Evolutionary conservation across 2,329 filamentous ascomycete species (phyloP), one percentile per base, ranked within the genome.

Genomic region (Fusarium oligoseptatum): DNA sequence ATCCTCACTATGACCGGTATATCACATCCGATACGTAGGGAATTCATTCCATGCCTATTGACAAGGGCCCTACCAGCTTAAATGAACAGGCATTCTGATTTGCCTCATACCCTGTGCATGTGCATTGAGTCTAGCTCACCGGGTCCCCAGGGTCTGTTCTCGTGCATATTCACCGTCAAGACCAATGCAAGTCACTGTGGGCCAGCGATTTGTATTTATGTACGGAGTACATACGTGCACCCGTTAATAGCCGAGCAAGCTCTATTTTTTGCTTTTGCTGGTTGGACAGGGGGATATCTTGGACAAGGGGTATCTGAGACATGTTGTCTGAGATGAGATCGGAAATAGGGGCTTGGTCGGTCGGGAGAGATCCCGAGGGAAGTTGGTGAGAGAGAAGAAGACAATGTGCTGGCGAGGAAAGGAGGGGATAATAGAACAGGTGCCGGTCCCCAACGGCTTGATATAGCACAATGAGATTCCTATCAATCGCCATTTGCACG

Each of bases 361-460:
- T 24, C 22, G 22, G 43, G 22, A 48, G 43, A 17, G 43, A 27
- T 17, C 43, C 22, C 43, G 22, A 27, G 4, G 22, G 43, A 15
- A 48, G 10, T 24, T 15, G 22, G 8, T 24, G 14, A 48, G 43
- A 17, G 11, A 1, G 43, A 11, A 17, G 43, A 48, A 7, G 20
- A 11, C 7, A 48, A 10, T 9, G 14, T 17, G 22, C 2, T 14
- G 2, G 11, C 7, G 10, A 20, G 5, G n/a, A 10, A 48, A 6
- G 7, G 0, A 15, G 22, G 22, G 14, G 8, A 9, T 17, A 9
- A 45, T 9, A 7, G 1, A 24, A 1, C 12, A 45, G 4, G 2
- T 45, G 2, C 0, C 8, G 1, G 20, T 24, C 8, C 5, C 7
- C 1, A 4, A 6, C 3, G 5, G 20, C n/a, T 45, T 24, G 11